These are phyloP conservation scores for Graphilbum ipis-grandicollis DNA, from an alignment of 2,329 filamentous ascomycete genomes.

Conservation along the genomic window DNA sequence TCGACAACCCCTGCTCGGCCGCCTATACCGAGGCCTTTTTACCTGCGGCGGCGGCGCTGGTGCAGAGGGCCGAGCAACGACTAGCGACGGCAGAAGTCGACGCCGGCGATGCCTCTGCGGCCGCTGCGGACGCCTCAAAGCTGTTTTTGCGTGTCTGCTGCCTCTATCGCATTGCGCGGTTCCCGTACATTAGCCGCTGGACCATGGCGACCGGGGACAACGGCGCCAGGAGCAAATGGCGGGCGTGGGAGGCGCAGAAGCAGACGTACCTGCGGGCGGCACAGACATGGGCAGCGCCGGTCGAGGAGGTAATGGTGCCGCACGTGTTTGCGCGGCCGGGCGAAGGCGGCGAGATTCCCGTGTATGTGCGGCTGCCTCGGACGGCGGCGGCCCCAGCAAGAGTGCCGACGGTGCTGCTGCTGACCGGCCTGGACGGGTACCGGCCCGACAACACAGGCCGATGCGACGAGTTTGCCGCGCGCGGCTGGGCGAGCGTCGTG, in stretches of 20 bases:
- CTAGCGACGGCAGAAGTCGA: conserved; percentile 13
- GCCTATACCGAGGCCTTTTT: conserved; percentile 49
- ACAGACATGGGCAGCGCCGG: conserved; percentile 33
- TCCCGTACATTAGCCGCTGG: conserved; percentile 36
- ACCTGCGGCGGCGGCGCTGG: conserved; percentile 40
- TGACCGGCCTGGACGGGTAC: conserved; percentile 47
- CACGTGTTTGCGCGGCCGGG: conserved; percentile 26
- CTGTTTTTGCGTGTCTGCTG: conserved; percentile 55
- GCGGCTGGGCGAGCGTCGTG: conserved; percentile 46
- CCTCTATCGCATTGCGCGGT: conserved; percentile 56
- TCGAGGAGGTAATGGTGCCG: conserved; percentile 44
- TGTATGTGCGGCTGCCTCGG: conserved; percentile 45
- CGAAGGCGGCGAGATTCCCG: conserved; percentile 33
- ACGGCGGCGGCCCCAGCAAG: conserved; percentile 12
- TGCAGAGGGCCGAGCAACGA: conserved; percentile 26
- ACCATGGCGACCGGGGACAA: conserved; percentile 21
- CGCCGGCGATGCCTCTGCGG: conserved; percentile 9
- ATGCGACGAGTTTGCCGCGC: conserved; percentile 40
- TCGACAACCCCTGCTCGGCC: conserved; percentile 48
- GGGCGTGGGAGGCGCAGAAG: conserved; percentile 51
- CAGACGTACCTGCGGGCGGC: conserved; percentile 40
- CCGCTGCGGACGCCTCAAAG: conserved; percentile 34
- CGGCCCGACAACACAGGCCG: conserved; percentile 44
- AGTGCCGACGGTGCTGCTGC: conserved; percentile 36
- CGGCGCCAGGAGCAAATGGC: conserved; percentile 32